Base-by-base conservation (phyloP, 2,329 filamentous ascomycete genomes). In the Colletotrichum eleusines region DNA sequence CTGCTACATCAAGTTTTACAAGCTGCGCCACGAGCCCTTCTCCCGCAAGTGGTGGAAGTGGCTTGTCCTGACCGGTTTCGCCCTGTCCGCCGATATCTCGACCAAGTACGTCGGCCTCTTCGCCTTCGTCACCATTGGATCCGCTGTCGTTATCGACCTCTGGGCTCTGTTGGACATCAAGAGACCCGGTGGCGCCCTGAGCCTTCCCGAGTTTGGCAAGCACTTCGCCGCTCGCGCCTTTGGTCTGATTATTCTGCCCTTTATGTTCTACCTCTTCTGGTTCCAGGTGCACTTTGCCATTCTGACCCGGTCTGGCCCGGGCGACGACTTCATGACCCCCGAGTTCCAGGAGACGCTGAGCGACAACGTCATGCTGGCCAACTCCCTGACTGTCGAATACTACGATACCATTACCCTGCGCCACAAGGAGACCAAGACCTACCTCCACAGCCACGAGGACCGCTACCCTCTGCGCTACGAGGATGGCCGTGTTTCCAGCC, bases 41-140 rank as follows among this genome's bases (percentile, higher is more conserved):
- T 90, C 92, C 71, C 90, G 94, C 73, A 98, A 99, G 84, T 99
- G 96, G 96, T 99, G 96, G 96, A 99, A 99, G 83, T 99, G 96
- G 96, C 89, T 99, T 71, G 90, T 99, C 73, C 83, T 98, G 76
- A 99, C 96, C 9, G 96, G 96, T 71, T 95, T 99, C 80, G 92
- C 92, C 72, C 88, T 99, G 79, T 98, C 95, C 79, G 98, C 95
- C 80, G 96, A 98, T 79, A 98, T 99, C 77, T 98, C 96, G 66
- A 97, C 94, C 80, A 99, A 99, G 85, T 99, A 99, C 76, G 95
- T 99, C 69, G 96, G 96, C 76, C 87, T 93, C 48, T 99, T 99
- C 82, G 97, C 95, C 78, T 99, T 99, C 83, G 91, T 98, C 81
- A 97, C 95, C 72, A 96, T 99, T 76, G 96, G 96, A 74, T 94